Base-by-base conservation (phyloP, 2,329 filamentous ascomycete species). In the Colletotrichum sp. region DNA sequence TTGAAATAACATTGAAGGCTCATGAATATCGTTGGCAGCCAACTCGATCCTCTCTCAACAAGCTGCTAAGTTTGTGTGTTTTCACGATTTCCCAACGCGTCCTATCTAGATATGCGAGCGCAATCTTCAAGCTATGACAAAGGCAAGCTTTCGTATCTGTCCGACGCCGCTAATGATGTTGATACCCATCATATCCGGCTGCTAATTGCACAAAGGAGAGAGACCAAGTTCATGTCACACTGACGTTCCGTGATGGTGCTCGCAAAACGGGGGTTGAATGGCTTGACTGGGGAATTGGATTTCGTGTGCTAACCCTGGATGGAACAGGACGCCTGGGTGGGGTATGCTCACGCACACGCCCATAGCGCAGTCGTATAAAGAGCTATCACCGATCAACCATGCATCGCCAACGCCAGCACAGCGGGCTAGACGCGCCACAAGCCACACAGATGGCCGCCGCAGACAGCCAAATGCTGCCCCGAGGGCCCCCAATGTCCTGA, bases 361-460 rank as follows among this genome's bases (percentile, higher is more conserved):
- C 72, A 39, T 60, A 52, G 72, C 12, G 72, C 67, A 16, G 36
- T 22, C 60, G 28, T 48, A 60, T 39, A 16, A 30, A n/a, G 11
- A 11, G 4, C 19, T n/a, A 9, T 22, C 60, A 72, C 36, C 63
- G 55, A 73, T 52, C 61, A 55, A 60, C 72, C 36, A 39, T 59
- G 55, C 48, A 66, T 39, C 60, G 44, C 68, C 25, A 16, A 25
- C 12, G 44, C 44, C 64, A 61, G 32, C 19, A 71, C 13, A 16
- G 27, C 60, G 15, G 34, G n/a, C 57, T 55, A 36, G 39, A n/a
- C 64, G 63, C 52, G 25, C 32, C 22, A 71, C 64, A 73, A 75
- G 73, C 73, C 69, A 73, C 73, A 75, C 63, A 34, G 73, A 48
- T 39, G 61, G 55, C 57, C 69, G 70, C 64, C 39, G 73, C 30